Conservation (phyloP, 108 stramenopile genomes). For the Aurantiochytrium sp. region DNA sequence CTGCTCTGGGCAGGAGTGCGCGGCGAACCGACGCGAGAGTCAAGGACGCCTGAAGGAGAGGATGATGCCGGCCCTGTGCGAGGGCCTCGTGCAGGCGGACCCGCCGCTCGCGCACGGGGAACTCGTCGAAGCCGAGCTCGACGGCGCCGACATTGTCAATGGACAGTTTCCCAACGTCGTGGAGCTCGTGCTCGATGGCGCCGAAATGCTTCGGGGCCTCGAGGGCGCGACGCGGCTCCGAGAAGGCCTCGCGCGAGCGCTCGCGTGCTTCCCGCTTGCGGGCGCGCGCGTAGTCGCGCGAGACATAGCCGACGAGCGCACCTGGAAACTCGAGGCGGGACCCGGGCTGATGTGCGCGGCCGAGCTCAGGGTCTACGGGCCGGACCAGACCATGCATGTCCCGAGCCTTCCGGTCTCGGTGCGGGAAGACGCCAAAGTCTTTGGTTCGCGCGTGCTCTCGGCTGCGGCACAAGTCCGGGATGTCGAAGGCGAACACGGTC, state of each 20-base stretch:
- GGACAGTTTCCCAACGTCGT: background rate
- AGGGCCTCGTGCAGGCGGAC: too few species aligned
- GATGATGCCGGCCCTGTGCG: too few species aligned
- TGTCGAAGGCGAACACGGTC: background rate
- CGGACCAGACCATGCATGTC: background rate
- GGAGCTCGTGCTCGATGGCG: background rate
- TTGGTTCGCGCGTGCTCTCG: background rate
- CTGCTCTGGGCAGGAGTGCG: too few species aligned
- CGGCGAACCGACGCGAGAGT: too few species aligned
- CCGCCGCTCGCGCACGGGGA: background rate
- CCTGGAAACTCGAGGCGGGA: background rate
- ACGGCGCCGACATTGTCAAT: background rate
- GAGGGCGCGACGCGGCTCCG: background rate
- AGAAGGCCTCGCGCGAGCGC: background rate
- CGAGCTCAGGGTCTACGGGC: background rate
- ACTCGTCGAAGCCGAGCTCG: background rate
- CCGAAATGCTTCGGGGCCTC: background rate
- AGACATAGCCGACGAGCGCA: background rate
- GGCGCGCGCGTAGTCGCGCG: background rate
- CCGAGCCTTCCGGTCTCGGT: background rate
- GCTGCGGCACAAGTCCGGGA: background rate
- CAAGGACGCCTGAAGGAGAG: too few species aligned
- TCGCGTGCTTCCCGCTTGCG: background rate
- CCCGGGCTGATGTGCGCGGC: background rate
- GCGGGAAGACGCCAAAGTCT: background rate